Percentiles rank a stretch among this genome's conserved stretches.
These are phyloP conservation scores for Aegilops umbellulata DNA, from an alignment of 176 grass and related monocot genomes.

Conservation along the genomic window DNA sequence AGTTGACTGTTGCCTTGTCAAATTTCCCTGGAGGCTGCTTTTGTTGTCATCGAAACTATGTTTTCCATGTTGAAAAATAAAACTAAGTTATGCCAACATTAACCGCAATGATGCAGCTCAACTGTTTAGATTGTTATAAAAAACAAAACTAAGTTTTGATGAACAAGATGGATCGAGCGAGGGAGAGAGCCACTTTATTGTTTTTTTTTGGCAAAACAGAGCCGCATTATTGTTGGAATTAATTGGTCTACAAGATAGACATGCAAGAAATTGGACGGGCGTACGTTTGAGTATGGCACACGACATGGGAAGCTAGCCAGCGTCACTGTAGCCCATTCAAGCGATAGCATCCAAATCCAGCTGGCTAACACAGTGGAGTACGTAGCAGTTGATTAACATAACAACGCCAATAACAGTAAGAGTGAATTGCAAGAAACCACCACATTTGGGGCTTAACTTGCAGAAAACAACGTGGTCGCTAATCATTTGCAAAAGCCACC, in stretches of 20 bases:
- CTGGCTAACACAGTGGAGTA: not conserved
- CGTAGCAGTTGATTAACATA: not conserved
- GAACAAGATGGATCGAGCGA: not conserved
- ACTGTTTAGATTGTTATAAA: not conserved
- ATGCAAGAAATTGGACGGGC: not conserved
- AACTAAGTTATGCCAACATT: not conserved
- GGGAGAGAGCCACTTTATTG: not conserved
- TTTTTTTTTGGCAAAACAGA: too few relatives aligned
- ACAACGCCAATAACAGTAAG: too few relatives aligned
- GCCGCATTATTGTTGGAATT: not conserved
- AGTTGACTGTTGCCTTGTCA: too few relatives aligned
- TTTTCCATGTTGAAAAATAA: too few relatives aligned
- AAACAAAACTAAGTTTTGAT: too few relatives aligned
- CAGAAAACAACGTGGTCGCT: too few relatives aligned
- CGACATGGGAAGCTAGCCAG: conserved; percentile 11
- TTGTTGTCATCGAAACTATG: too few relatives aligned
- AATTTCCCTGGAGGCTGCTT: too few relatives aligned
- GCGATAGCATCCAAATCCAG: not conserved
- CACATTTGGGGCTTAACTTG: too few relatives aligned
- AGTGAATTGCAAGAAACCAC: too few relatives aligned
- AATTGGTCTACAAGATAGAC: not conserved
- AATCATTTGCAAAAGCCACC: too few relatives aligned
- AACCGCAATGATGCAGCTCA: not conserved
- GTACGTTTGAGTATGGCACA: conserved; percentile 25
- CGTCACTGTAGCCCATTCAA: conserved; percentile 24